These are phyloP conservation scores for Cyberlindnera sargentensis DNA, from an alignment of 805 yeast genomes.

Conservation along the genomic window DNA sequence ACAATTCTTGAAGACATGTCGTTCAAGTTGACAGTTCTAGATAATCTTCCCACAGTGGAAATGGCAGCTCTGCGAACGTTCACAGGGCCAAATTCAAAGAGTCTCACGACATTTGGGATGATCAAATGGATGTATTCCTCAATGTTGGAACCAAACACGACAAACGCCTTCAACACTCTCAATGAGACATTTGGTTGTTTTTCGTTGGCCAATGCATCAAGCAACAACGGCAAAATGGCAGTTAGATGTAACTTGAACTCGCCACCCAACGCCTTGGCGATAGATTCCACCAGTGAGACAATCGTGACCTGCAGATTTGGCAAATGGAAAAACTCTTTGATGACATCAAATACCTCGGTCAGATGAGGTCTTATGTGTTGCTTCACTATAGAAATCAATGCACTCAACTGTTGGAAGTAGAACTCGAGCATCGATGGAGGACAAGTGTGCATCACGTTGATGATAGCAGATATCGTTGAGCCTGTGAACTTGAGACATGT, in stretches of 20 bases:
- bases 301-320: constrained; percentile 71
- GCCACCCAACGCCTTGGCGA: constrained; percentile 81
- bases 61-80: constrained; percentile 66
- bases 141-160: constrained; percentile 77
- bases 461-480: constrained; percentile 82
- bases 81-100: constrained; percentile 65
- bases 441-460: constrained; percentile 76
- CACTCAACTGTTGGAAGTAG: constrained; percentile 82
- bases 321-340: constrained; percentile 63
- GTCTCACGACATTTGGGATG: constrained; percentile 75
- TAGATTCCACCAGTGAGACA: constrained; percentile 71
- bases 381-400: constrained; percentile 72
- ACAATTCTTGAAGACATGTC: constrained; percentile 90
- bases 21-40: constrained; percentile 62
- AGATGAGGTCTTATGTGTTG: constrained; percentile 85
- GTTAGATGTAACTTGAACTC: constrained; percentile 86
- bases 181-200: constrained; percentile 57
- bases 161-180: constrained; percentile 75
- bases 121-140: constrained; percentile 86
- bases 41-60: constrained; percentile 73
- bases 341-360: constrained; percentile 63
- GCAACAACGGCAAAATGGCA: constrained; percentile 64
- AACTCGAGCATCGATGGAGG: constrained; percentile 76
- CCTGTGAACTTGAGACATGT: constrained; percentile 86
- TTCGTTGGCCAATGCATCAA: constrained; percentile 71